Evolutionary conservation across 225 moss, liverwort and hornwort species (phyloP).

Genomic region (Asterella californica): DNA sequence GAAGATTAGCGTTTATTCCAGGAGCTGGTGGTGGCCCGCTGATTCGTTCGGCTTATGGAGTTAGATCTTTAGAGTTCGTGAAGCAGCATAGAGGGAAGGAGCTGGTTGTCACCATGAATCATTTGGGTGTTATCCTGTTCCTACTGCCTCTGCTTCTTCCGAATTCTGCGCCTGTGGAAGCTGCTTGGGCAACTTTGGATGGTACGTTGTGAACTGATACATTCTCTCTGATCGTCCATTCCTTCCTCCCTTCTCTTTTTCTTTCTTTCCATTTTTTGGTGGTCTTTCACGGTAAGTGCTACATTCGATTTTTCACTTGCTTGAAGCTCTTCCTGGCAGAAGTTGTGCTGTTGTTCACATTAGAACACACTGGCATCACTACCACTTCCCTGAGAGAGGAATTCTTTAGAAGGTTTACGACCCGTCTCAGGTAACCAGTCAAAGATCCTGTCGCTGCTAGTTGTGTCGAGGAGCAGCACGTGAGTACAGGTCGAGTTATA

Average conservation of each 20-base stretch:
- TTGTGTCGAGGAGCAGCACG: not conserved
- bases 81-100: not conserved
- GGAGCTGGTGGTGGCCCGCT: not conserved
- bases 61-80: not conserved
- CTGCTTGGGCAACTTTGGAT: conserved; percentile 33
- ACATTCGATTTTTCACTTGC: not conserved
- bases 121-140: not conserved
- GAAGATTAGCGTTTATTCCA: not conserved
- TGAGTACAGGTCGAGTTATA: not conserved
- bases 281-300: not conserved
- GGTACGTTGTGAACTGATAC: conserved; percentile 13
- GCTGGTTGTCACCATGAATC: conserved; percentile 15
- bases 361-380: not conserved
- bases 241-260: not conserved
- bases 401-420: not conserved
- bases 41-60: conserved; percentile 1
- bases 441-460: not conserved
- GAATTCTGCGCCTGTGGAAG: conserved; percentile 22
- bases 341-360: not conserved
- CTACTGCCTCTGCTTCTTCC: conserved; percentile 22
- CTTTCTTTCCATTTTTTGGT: not conserved
- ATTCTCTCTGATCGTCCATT: not conserved
- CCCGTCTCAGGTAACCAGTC: not conserved
- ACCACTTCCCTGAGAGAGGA: not conserved
- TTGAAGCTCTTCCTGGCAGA: not conserved